Base-by-base conservation (phyloP, 352 stramenopile species). In the Phytophthora sp. region DNA sequence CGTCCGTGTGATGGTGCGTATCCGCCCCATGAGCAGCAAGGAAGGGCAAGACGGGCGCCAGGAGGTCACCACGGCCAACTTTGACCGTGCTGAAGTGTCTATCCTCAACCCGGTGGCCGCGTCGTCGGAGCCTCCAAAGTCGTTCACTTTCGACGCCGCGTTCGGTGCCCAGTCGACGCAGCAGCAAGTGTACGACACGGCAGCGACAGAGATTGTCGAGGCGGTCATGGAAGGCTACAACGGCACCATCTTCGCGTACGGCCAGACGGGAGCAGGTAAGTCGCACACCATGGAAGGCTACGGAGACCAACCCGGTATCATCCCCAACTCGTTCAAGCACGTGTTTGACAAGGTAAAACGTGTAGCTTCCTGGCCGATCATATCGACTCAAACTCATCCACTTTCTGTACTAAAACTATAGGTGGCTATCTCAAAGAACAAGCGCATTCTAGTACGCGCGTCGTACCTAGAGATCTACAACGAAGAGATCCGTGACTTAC, bases 401-500 rank as follows among this genome's bases (percentile, higher is more conserved):
- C n/a, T n/a, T n/a, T n/a, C n/a, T n/a, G n/a, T n/a, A n/a, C n/a
- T n/a, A 44, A 9, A 20, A 23, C 21, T 44, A 18, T 39, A 57
- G 51, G 79, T 93, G 33, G 83, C 86, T 13, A 94, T 93, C 60
- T 88, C 86, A 13, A 91, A 90, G 35, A 96, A 97, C 67, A 96
- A 98, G 51, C 96, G 98, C 66, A 99, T 98, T 67, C 81, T 99
- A 26, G 97, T 99, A 21, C 86, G 95, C 36, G 91, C 96, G 7
- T 98, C 87, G 15, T 99, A 98, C 65, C 81, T 99, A 33, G 96
- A 99, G 71, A 98, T 99, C 60, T 99, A 99, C 81, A 98, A 99
- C 71, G 97, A 99, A 82, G 94, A 99, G 63, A 98, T 99, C 67
- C 80, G 93, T 20, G 96, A 99, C 67, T 74, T 99, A 30, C 72